Conservation (phyloP, 1,139 yeast species). For the Kurtzmaniella quercitrusa region DNA sequence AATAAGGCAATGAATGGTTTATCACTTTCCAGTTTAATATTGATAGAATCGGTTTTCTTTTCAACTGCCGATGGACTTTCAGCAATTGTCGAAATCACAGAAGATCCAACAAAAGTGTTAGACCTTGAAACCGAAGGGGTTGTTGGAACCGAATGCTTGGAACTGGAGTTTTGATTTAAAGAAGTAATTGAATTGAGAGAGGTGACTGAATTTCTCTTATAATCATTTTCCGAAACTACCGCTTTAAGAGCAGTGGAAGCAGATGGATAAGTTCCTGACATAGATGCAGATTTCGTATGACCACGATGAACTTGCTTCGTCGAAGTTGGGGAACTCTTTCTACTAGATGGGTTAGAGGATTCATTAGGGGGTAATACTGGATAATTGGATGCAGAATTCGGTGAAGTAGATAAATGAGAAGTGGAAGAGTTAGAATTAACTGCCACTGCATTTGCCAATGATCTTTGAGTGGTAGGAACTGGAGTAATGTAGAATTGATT, state of each 20-base stretch:
- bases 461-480: conserved; percentile 52
- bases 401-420: conserved; percentile 14
- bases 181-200: conserved; percentile 14
- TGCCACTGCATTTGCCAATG: conserved; percentile 45
- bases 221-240: conserved; percentile 43
- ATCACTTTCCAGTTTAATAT: conserved; percentile 4
- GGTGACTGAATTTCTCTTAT: conserved; percentile 16
- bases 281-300: conserved; percentile 33
- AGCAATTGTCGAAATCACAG: conserved; percentile 36
- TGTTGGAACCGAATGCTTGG: conserved; percentile 6
- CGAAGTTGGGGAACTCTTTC: conserved; percentile 14
- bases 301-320: conserved; percentile 22
- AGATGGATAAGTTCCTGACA: conserved; percentile 35
- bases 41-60: conserved; percentile 7
- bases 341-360: conserved; percentile 1
- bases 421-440: conserved; percentile 23
- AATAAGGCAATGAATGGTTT: conserved; percentile 6
- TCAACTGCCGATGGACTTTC: conserved; percentile 39
- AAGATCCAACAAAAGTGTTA: conserved; percentile 38
- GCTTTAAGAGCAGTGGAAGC: conserved; percentile 68
- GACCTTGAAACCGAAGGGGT: conserved; percentile 21
- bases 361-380: conserved; percentile 14
- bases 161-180: conserved; percentile 1
- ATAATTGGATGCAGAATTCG: conserved; percentile 3
- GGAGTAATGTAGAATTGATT: conserved; percentile 38